Conservation (phyloP, 441 rosid genomes). For the Syzygium syzygioides region DNA sequence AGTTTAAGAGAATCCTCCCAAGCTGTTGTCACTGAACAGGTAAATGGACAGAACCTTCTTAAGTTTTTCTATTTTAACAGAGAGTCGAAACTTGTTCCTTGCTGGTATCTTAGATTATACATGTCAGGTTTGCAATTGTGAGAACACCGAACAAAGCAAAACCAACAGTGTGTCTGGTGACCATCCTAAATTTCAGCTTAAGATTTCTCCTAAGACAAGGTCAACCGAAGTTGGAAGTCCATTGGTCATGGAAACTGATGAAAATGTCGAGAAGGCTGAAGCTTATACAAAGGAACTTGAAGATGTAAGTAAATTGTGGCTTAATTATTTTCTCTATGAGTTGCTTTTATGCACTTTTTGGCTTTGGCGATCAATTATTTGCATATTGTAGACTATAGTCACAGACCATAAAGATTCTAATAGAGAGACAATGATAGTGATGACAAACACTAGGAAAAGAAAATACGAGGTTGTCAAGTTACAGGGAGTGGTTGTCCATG, state of each 20-base stretch:
- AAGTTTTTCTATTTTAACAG: slow-evolving; percentile 5
- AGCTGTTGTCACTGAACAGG: slow-evolving; percentile 41
- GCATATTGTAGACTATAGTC: neutral
- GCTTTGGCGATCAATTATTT: neutral
- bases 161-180: slow-evolving; percentile 15
- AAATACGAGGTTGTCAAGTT: neutral
- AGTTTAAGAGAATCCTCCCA: slow-evolving; percentile 29
- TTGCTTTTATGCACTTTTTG: neutral
- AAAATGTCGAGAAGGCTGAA: slow-evolving; percentile 68
- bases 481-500: neutral
- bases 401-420: neutral
- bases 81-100: slow-evolving; percentile 1
- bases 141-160: slow-evolving; percentile 18
- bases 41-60: slow-evolving; percentile 10
- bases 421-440: neutral
- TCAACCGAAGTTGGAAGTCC: slow-evolving; percentile 35
- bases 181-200: slow-evolving; percentile 19
- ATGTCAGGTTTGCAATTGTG: slow-evolving; percentile 25
- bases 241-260: slow-evolving; percentile 34
- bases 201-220: slow-evolving; percentile 23
- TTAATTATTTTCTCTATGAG: neutral
- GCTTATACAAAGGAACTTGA: slow-evolving; percentile 77
- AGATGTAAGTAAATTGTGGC: slow-evolving; percentile 38
- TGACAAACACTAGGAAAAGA: neutral
- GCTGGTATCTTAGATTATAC: neutral